Percentiles rank a stretch among this genome's conserved stretches.
These are phyloP conservation scores for Lipomyces starkeyi DNA, from an alignment of 805 yeast species.

Conservation along the genomic window DNA sequence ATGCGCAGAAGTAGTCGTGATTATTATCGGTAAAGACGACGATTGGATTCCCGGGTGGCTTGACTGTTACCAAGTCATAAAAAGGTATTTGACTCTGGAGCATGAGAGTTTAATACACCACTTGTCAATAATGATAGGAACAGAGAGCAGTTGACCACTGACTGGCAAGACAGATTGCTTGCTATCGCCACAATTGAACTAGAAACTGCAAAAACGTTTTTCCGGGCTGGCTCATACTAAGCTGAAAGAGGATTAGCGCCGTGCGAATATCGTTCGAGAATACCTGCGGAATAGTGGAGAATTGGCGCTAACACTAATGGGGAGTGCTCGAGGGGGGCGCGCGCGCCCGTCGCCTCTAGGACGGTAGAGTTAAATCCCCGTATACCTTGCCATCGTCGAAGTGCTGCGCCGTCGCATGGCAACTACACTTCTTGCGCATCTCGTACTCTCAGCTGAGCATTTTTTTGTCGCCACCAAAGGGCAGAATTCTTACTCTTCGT, in stretches of 20 bases:
- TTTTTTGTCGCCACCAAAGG: not conserved
- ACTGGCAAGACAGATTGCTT: not conserved
- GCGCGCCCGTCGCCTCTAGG: too few relatives aligned
- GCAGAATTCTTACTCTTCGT: not conserved
- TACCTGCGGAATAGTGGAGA: not conserved
- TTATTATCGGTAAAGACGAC: too few relatives aligned
- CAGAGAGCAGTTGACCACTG: not conserved
- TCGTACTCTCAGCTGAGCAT: not conserved
- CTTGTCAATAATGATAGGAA: not conserved
- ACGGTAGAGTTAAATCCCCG: too few relatives aligned
- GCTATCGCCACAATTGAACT: not conserved
- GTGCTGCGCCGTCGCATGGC: too few relatives aligned
- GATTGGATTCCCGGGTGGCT: too few relatives aligned
- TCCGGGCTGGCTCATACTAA: not conserved
- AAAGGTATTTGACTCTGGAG: too few relatives aligned
- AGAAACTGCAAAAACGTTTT: not conserved
- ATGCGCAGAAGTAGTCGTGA: too few relatives aligned
- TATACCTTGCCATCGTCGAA: too few relatives aligned
- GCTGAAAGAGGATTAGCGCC: not conserved
- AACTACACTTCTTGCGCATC: not conserved
- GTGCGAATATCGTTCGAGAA: not conserved
- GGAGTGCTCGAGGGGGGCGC: not conserved
- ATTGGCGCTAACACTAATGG: not conserved
- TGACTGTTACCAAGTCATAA: too few relatives aligned
- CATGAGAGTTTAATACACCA: not conserved